Evolutionary conservation across 345 rosid species (phyloP).

Genomic region (Acer yangbiense): DNA sequence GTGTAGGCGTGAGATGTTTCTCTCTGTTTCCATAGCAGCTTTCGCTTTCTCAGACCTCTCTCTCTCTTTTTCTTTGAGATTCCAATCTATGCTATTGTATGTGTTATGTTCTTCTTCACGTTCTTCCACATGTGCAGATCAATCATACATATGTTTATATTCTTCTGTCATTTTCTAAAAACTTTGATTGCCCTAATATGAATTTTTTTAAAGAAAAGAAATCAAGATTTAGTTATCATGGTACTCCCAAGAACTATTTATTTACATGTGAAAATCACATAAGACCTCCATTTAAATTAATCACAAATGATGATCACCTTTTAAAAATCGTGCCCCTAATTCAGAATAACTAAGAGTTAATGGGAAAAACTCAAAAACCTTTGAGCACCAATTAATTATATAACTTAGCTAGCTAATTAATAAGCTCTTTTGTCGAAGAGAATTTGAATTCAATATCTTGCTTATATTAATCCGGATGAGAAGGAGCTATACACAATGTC

Average conservation of each 20-base stretch:
- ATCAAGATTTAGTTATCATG: neutral
- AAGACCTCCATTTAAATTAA: neutral
- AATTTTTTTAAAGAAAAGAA: neutral
- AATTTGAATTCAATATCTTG: too few relatives aligned
- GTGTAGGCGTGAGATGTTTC: slow-evolving; percentile 42
- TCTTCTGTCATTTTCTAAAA: slow-evolving; percentile 33
- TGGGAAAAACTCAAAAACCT: too few relatives aligned
- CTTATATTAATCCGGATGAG: too few relatives aligned
- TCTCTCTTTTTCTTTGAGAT: slow-evolving; percentile 20
- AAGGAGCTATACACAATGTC: too few relatives aligned
- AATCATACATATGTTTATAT: slow-evolving; percentile 36
- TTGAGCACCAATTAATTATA: too few relatives aligned
- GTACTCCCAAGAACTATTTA: neutral
- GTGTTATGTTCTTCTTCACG: slow-evolving; percentile 29
- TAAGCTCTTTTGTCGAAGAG: too few relatives aligned
- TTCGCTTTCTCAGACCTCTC: slow-evolving; percentile 46
- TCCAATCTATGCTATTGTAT: slow-evolving; percentile 32
- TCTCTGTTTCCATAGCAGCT: slow-evolving; percentile 55
- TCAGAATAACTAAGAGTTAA: too few relatives aligned
- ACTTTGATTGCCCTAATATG: neutral
- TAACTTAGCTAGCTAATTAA: too few relatives aligned
- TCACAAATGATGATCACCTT: too few relatives aligned
- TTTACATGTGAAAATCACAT: neutral
- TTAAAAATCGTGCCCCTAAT: neutral
- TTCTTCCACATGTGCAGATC: slow-evolving; percentile 41